These are phyloP conservation scores for Hymenoscyphus infarciens DNA, from an alignment of 2,329 filamentous ascomycete species.

Conservation along the genomic window DNA sequence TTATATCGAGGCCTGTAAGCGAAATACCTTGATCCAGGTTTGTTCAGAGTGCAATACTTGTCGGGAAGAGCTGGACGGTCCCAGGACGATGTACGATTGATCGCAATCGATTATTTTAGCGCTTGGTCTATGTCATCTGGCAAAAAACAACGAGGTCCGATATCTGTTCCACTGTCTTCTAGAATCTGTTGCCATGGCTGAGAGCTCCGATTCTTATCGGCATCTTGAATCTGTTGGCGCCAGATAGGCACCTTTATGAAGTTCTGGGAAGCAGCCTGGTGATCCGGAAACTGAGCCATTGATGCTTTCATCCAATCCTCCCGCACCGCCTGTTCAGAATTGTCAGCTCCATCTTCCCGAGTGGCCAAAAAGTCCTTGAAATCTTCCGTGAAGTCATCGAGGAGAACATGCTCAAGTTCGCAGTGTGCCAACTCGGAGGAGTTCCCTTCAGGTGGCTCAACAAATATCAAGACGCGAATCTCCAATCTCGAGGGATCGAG, in stretches of 20 bases:
- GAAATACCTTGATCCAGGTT: not conserved
- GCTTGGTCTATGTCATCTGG: not conserved
- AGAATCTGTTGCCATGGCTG: not conserved
- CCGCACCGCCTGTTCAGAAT: not conserved
- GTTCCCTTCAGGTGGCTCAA: not conserved
- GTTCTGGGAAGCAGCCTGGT: not conserved
- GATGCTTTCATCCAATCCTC: not conserved
- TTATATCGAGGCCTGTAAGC: not conserved
- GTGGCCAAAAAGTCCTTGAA: constrained; percentile 2
- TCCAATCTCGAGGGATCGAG: constrained; percentile 8
- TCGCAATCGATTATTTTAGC: not conserved
- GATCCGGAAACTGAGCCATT: not conserved
- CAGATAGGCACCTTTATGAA: not conserved
- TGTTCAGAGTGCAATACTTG: not conserved
- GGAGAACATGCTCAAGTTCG: constrained; percentile 11
- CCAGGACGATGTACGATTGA: too few species aligned
- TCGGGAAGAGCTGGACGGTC: too few species aligned
- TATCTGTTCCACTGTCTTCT: not conserved
- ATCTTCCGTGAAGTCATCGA: constrained; percentile 9
- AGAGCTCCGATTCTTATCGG: not conserved
- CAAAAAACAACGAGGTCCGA: not conserved
- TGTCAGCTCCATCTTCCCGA: not conserved
- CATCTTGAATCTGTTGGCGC: not conserved
- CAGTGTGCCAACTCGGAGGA: constrained; percentile 11
- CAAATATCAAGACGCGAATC: constrained; percentile 11